Evolutionary conservation across 768 basidiomycete species (phyloP), one percentile per base, ranked within the genome.

Genomic region (Podaxis sp.): DNA sequence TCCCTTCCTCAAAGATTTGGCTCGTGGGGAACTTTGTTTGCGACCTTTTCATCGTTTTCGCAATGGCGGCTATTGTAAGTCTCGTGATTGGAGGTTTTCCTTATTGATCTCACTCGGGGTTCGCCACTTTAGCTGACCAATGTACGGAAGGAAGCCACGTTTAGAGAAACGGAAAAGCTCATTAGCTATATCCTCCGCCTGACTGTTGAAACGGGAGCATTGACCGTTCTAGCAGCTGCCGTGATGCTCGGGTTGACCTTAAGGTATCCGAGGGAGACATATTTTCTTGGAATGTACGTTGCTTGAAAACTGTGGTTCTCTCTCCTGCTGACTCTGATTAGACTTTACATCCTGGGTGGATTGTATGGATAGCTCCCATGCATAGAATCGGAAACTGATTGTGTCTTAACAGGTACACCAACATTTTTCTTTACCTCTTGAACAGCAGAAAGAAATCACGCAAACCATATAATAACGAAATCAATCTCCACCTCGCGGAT

Each of bases 331-430:
- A 56, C 1, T 38, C 19, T 19, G 2, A 4, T 9, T 56, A 56
- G 54, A 39, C 54, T 56, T 24, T 42, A 56, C 22, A 40, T 56
- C 54, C 54, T 56, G 3, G 54, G 54, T 56, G 54, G 54, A 26
- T 19, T 42, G 54, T 56, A 40, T 36, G 39, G 12, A n/a, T 11
- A 24, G 19, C 6, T 56, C 44, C 4, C 13, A 56, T 5, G 4
- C 22, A 7, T 22, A n/a, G 12, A 56, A 13, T 13, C 6, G 17
- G 39, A 12, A 17, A n/a, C 54, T 55, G 7, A 56, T 7, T 9
- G 39, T 1, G 3, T 36, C 15, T 39, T 17, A 13, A 12, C 17
- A 56, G 54, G n/a, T 40, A 56, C 22, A 56, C 38, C 39, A 56
- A 56, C 19, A 38, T 56, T n/a, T 39, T 56, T 1, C 22, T 56